A percentile compares a stretch with the other conserved stretches of the same genome.
These are phyloP conservation scores for Globisporangium emineosum DNA, from an alignment of 352 stramenopile species.

Conservation along the genomic window DNA sequence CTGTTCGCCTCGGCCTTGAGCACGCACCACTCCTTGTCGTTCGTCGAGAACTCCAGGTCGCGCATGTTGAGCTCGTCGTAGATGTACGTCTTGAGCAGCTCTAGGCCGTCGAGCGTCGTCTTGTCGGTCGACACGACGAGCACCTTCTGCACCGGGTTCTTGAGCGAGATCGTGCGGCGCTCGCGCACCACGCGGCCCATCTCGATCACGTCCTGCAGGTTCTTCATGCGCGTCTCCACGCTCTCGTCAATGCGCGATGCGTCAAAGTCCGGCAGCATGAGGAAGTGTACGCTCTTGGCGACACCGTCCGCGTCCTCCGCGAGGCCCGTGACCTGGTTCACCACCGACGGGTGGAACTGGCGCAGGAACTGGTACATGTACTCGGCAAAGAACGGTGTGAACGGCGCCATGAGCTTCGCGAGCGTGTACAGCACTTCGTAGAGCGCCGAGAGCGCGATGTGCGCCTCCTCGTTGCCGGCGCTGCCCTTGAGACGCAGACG, in stretches of 20 bases:
- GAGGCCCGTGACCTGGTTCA: slow-evolving; percentile 47
- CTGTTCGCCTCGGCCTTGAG: slow-evolving; percentile 94
- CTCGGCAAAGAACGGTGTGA: slow-evolving; percentile 99
- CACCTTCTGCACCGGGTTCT: slow-evolving; percentile 96
- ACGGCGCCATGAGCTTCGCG: slow-evolving; percentile 97
- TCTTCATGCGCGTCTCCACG: slow-evolving; percentile 93
- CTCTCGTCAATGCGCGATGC: slow-evolving; percentile 89
- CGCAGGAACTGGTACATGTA: slow-evolving; percentile 99
- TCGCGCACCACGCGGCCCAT: slow-evolving; percentile 96
- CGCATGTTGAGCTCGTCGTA: slow-evolving; percentile 97
- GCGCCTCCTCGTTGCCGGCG: slow-evolving; percentile 84
- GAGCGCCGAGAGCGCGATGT: slow-evolving; percentile 90
- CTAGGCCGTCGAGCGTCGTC: slow-evolving; percentile 63
- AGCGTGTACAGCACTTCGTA: slow-evolving; percentile 98
- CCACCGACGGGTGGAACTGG: slow-evolving; percentile 92
- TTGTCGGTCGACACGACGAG: slow-evolving; percentile 93
- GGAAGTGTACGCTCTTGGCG: slow-evolving; percentile 95
- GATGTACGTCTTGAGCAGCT: slow-evolving; percentile 92
- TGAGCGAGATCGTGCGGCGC: slow-evolving; percentile 95
- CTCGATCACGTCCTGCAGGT: slow-evolving; percentile 96
- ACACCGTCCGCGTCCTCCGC: slow-evolving; percentile 88
- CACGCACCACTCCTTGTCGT: slow-evolving; percentile 91
- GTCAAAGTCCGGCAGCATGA: slow-evolving; percentile 94
- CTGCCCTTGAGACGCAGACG: slow-evolving; percentile 96
- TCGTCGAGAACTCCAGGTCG: slow-evolving; percentile 87